Conservation (phyloP, 441 rosid species). For the Omphalea diandra region DNA sequence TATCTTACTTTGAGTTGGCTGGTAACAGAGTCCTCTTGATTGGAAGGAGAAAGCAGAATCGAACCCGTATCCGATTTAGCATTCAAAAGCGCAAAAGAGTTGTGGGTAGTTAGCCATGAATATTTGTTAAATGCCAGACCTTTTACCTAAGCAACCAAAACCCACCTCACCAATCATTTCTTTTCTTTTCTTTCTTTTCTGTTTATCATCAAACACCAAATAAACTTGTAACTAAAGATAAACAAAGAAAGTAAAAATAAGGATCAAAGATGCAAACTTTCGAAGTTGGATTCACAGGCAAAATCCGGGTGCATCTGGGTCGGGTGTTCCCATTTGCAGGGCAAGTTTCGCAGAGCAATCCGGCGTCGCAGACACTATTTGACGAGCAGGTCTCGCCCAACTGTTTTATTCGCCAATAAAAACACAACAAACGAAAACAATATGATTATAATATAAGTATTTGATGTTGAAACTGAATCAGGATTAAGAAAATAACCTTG, state of each 20-base stretch:
- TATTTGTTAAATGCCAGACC: constrained; percentile 85
- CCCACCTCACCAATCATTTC: constrained; percentile 20
- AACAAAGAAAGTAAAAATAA: not conserved
- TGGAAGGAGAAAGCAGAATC: constrained; percentile 44
- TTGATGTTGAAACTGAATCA: not conserved
- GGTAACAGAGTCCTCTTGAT: constrained; percentile 87
- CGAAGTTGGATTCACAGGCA: constrained; percentile 63
- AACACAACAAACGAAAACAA: not conserved
- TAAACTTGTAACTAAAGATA: not conserved
- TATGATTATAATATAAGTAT: not conserved
- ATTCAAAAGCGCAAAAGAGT: constrained; percentile 59
- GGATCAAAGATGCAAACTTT: constrained; percentile 41
- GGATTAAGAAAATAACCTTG: constrained; percentile 37
- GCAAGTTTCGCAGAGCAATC: constrained; percentile 76
- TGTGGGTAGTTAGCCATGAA: constrained; percentile 91
- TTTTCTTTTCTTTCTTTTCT: not conserved
- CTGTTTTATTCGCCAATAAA: constrained; percentile 38
- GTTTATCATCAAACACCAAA: not conserved
- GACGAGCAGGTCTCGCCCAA: constrained; percentile 83
- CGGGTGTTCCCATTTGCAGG: constrained; percentile 65
- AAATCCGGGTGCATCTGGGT: constrained; percentile 72
- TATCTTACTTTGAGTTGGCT: constrained; percentile 66
- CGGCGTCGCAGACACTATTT: constrained; percentile 57
- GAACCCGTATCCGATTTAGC: constrained; percentile 52
- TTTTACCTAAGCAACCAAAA: constrained; percentile 57